Base-by-base conservation (phyloP, 768 basidiomycete genomes). In the Psilocybe cyanescens region DNA sequence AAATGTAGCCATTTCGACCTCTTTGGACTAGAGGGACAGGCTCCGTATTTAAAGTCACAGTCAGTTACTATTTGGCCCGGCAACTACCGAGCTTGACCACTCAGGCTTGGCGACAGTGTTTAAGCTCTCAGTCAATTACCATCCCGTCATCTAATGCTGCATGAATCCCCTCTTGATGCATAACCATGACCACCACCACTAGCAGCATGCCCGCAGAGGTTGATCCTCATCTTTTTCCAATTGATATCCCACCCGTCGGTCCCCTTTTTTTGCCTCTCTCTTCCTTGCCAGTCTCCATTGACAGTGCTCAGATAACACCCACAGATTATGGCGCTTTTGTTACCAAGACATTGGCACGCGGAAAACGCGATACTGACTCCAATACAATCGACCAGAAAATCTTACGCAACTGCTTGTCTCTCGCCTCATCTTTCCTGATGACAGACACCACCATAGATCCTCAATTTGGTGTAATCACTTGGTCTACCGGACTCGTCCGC, bases 381-480 rank as follows among this genome's bases (percentile, higher is more conserved):
- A 33, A 59, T 28, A 69, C 81, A 2, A 81, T 92, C 31, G 85
- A 91, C 73, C 91, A 93, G 74, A 67, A 68, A 12, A 68, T 82
- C 39, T 78, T 93, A 45, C 84, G 88, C 58, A 83, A 84, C 39
- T 89, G 86, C 68, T 76, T 93, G 50, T 81, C 81, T 14, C 84
- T 92, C 41, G 83, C 92, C 12, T 88, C 92, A 1, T 90, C 91
- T n/a, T 92, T 88, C 69, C 84, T 93, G 48, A 71, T 94, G 60
- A 86, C 91, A 11, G 92, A 94, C 74, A 81, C 83, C 0, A 86
- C 85, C 59, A 91, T 80, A 64, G 86, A 87, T 68, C 78, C 84
- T 0, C 81, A 81, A 37, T 70, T 69, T 0, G 92, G 91, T 0
- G 74, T 86, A 28, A 63, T 67, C 12, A 83, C 86, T 8, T 94